A percentile compares a stretch with the other conserved stretches of the same genome.
phyloP scores from a whole-genome alignment of 257 asterid genomes.

The Avicennia marina region DNA sequence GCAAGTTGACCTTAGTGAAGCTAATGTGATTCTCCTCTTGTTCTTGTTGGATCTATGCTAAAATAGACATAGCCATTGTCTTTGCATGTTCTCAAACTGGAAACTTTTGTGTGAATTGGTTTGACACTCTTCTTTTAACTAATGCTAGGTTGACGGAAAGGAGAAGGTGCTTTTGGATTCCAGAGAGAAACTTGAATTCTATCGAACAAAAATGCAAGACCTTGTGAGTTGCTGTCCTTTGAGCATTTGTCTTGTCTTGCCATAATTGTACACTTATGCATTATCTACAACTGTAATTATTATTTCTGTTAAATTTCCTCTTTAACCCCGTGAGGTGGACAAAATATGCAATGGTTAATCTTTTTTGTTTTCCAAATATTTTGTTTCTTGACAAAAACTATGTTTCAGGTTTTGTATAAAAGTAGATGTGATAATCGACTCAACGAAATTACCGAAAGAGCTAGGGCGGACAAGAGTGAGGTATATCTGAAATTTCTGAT shows the following conservation, averaged over 20 bases:
- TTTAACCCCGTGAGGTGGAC: not conserved
- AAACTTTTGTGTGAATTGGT: not conserved
- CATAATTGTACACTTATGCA: too few species aligned
- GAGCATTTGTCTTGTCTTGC: not conserved
- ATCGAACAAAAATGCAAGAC: conserved; percentile 96
- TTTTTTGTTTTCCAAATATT: too few species aligned
- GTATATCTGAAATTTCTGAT: conserved; percentile 25
- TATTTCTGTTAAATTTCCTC: not conserved
- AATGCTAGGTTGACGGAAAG: conserved; percentile 57
- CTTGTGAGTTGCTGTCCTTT: conserved; percentile 57
- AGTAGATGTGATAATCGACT: conserved; percentile 98
- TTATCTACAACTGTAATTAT: too few species aligned
- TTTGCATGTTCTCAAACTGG: not conserved
- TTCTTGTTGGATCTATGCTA: not conserved
- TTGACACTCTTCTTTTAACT: not conserved
- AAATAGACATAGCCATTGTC: too few species aligned
- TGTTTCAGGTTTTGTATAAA: conserved; percentile 78
- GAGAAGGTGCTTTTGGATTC: conserved; percentile 81
- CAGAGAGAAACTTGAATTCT: conserved; percentile 89
- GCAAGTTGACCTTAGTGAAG: not conserved
- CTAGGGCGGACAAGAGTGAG: conserved; percentile 90
- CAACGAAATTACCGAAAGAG: conserved; percentile 96
- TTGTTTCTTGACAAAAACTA: not conserved
- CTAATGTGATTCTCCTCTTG: not conserved
- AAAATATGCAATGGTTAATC: not conserved